These are phyloP conservation scores for Saturnispora bothae DNA, from an alignment of 805 yeast genomes.

Conservation along the genomic window DNA sequence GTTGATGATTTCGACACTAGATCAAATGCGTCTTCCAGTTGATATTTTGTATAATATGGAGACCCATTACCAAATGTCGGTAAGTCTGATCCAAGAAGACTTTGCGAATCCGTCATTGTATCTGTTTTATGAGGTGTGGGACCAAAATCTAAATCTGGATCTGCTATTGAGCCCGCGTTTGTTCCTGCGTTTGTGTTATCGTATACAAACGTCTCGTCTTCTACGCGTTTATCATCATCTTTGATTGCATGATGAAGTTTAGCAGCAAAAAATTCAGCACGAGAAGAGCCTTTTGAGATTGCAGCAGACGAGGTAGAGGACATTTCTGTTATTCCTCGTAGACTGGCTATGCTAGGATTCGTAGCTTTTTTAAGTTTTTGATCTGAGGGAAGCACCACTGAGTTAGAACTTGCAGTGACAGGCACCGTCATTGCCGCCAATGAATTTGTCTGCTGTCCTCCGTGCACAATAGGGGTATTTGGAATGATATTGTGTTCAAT, in stretches of 20 bases:
- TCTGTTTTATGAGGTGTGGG: not conserved
- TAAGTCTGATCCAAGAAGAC: conserved; percentile 3
- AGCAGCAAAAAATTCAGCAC: conserved; percentile 93
- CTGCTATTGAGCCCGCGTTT: not conserved
- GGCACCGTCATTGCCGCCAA: no score
- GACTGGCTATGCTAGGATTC: conserved; percentile 20
- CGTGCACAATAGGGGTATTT: no score
- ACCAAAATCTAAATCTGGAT: conserved; percentile 4
- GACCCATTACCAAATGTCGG: conserved; percentile 3
- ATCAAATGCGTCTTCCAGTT: conserved; percentile 12
- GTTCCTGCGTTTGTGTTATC: conserved; percentile 36
- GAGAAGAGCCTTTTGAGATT: conserved; percentile 40
- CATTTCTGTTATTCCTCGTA: conserved; percentile 19
- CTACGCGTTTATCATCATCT: conserved; percentile 57
- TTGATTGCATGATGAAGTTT: conserved; percentile 89
- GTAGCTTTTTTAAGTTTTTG: conserved; percentile 12
- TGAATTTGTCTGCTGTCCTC: no score
- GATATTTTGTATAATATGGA: conserved; percentile 6
- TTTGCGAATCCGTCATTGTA: conserved; percentile 4
- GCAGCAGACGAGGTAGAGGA: conserved; percentile 25
- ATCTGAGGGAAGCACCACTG: no score
- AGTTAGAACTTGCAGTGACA: no score
- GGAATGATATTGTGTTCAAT: no score
- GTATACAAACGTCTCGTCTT: conserved; percentile 94
- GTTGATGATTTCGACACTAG: conserved; percentile 15